Base-by-base conservation (phyloP, 257 asterid genomes). In the Solanum tarijense region DNA sequence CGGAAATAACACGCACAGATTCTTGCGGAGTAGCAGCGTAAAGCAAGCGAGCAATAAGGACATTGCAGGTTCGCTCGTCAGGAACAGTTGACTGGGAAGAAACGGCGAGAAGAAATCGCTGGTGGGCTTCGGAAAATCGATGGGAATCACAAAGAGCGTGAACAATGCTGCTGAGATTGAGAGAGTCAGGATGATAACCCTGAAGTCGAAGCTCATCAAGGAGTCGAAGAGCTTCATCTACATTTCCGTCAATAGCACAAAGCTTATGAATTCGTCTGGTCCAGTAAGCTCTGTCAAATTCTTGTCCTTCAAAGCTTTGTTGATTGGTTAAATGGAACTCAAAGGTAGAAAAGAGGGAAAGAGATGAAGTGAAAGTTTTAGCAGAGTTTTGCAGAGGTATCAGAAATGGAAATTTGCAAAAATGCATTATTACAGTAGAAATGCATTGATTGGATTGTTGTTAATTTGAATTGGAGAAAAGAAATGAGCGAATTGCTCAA, bases 51-150 rank as follows among this genome's bases (percentile, higher is more conserved):
- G 98, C 98, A 58, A 97, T 91, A 29, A 97, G 92, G 12, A 97
- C 95, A 58, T 95, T 95, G 79, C 98, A 97, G 7, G 97, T 95
- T 86, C 98, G 95, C 89, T 97, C 98, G 82, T 96, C 98, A 20
- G 95, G 96, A 69, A 93, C 87, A 83, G 90, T 25, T 31, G 87
- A 85, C 31, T 83, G 89, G 55, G 92, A 88, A 68, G 89, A 69
- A 65, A 94, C 29, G 84, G 90, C 92, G 10, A 83, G 89, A 66
- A 86, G 90, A 27, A 97, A 88, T 4, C 88, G 94, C 9, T 76
- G 85, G 88, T 96, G 98, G 84, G 98, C 99, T 91, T 97, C 95
- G 13, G 87, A 36, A 82, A 89, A 97, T 41, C 98, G 97, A 72
- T 65, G 73, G 83, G 94, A 89, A 43, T 91, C 89, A 87, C 99